These are phyloP conservation scores for Narthecium ossifragum DNA, from an alignment of 106 monocot species.

Conservation along the genomic window DNA sequence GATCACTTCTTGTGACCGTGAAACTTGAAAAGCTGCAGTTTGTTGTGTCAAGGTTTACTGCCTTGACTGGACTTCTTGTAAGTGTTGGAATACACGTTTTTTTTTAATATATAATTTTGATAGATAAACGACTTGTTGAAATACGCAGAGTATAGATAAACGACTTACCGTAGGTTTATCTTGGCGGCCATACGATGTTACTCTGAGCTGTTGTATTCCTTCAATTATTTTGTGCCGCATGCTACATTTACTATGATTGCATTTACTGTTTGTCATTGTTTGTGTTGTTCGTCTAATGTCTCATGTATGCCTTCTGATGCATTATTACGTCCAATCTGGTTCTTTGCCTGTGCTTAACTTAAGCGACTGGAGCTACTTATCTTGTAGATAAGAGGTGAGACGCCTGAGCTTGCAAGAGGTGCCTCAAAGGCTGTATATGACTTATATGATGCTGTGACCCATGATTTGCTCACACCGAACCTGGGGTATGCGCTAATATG, in stretches of 20 bases:
- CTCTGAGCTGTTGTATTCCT: no score
- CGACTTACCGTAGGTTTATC: no score
- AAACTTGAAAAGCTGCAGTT: constrained; percentile 56
- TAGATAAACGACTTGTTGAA: not conserved
- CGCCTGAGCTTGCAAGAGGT: constrained; percentile 61
- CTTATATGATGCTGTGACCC: constrained; percentile 76
- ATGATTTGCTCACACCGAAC: constrained; percentile 59
- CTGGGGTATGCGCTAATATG: constrained; percentile 48
- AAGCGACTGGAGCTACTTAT: not conserved
- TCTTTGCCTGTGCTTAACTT: no score
- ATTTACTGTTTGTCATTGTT: not conserved
- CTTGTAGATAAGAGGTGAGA: constrained; percentile 67
- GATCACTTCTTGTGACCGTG: constrained; percentile 69
- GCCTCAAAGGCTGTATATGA: constrained; percentile 80
- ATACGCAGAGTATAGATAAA: no score
- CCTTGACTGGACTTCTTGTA: constrained; percentile 92
- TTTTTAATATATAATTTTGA: not conserved
- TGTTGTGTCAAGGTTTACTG: constrained; percentile 58
- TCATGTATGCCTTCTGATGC: no score
- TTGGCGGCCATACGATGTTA: no score
- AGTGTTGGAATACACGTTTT: constrained; percentile 17
- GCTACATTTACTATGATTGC: no score
- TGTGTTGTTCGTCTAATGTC: constrained; percentile 3
- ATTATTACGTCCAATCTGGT: no score
- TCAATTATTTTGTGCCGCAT: no score